Evolutionary conservation across 371 early-diverging fungal genomes (phyloP).

Genomic region (Rhizopus arrhizus): DNA sequence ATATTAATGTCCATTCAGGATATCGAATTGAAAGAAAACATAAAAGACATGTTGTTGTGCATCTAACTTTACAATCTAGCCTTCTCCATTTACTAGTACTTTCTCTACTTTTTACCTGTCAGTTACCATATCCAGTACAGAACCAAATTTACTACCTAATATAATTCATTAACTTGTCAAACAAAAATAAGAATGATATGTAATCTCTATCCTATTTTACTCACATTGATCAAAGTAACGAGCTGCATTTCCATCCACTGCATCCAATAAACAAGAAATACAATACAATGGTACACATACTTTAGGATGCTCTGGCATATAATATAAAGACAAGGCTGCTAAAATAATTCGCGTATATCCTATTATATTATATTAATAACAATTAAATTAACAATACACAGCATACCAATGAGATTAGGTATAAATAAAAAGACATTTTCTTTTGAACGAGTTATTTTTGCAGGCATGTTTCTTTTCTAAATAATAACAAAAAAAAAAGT

Average conservation of each 20-base stretch:
- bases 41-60: constrained; percentile 89
- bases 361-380: background rate
- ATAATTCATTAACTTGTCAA: too few relatives aligned
- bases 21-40: constrained; percentile 78
- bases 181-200: too few relatives aligned
- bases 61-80: constrained; percentile 42
- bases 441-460: constrained; percentile 18
- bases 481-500: constrained; percentile 6
- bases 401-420: constrained; percentile 87
- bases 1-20: constrained; percentile 71
- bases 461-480: constrained; percentile 17
- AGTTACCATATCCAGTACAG: constrained; percentile 97
- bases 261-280: constrained; percentile 90
- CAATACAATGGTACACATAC: constrained; percentile 78
- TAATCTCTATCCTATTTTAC: constrained; percentile 10
- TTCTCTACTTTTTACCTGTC: constrained; percentile 64
- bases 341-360: constrained; percentile 88
- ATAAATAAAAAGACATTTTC: constrained; percentile 85
- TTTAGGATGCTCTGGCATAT: constrained; percentile 74
- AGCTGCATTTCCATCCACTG: constrained; percentile 94
- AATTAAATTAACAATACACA: background rate
- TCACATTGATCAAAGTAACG: constrained; percentile 88
- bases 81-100: background rate
- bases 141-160: constrained; percentile 90
- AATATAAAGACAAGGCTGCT: constrained; percentile 71